Conservation (phyloP, 805 yeast genomes). For the Pichia pseudocactophila region DNA sequence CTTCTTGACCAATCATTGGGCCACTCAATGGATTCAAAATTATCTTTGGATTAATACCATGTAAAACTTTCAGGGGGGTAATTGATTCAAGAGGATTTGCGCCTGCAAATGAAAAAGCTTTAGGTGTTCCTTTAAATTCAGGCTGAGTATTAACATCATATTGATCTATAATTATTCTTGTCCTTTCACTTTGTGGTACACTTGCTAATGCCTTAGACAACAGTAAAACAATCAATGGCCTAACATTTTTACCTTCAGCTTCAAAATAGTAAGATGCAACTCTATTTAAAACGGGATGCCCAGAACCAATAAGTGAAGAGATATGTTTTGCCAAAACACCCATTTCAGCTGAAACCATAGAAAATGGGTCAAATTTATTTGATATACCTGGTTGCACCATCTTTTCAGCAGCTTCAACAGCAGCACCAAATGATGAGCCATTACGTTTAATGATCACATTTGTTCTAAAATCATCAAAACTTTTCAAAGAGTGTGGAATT, state of each 20-base stretch:
- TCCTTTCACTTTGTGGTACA: conserved; percentile 63
- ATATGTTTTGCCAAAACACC: conserved; percentile 78
- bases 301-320: conserved; percentile 79
- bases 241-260: conserved; percentile 90
- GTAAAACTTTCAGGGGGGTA: conserved; percentile 73
- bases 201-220: conserved; percentile 71
- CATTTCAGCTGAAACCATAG: conserved; percentile 91
- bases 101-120: conserved; percentile 47
- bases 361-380: conserved; percentile 70
- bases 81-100: conserved; percentile 53
- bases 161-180: conserved; percentile 51
- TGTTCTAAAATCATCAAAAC: not conserved
- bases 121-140: conserved; percentile 50
- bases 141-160: conserved; percentile 61
- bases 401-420: conserved; percentile 64
- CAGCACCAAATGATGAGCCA: conserved; percentile 37
- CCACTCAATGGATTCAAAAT: conserved; percentile 75
- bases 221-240: conserved; percentile 82
- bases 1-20: conserved; percentile 67
- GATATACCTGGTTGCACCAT: conserved; percentile 54
- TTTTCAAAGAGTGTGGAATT: not conserved
- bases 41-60: conserved; percentile 83
- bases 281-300: conserved; percentile 86
- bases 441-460: conserved; percentile 6
- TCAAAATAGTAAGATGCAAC: conserved; percentile 94